Evolutionary conservation across 1,284 basidiomycete species (phyloP).

Genomic region (Austroboletus niveus): DNA sequence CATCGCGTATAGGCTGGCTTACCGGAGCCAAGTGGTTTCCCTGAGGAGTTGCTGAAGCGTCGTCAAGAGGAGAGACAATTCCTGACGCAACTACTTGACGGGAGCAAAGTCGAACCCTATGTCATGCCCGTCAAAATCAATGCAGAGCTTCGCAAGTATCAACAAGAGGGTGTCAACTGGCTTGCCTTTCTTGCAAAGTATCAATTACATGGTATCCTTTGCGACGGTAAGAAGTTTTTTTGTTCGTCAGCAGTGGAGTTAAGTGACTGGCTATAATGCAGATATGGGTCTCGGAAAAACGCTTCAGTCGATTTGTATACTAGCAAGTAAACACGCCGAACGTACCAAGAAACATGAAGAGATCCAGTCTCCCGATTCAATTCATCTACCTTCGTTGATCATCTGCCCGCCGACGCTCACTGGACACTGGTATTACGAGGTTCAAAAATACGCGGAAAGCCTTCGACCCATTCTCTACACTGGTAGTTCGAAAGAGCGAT

Average conservation of each 20-base stretch:
- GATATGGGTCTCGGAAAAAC: conserved; percentile 99
- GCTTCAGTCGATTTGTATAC: conserved; percentile 95
- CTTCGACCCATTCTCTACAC: conserved; percentile 88
- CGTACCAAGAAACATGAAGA: conserved; percentile 69
- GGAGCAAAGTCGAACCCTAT: conserved; percentile 93
- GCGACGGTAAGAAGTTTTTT: conserved; percentile 71
- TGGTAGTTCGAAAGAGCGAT: conserved; percentile 87
- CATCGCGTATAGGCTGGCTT: conserved; percentile 77
- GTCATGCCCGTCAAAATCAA: conserved; percentile 86
- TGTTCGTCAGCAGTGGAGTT: neutral
- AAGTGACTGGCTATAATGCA: conserved; percentile 32
- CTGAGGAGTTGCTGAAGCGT: conserved; percentile 84
- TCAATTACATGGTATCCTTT: conserved; percentile 96
- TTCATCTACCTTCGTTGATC: conserved; percentile 92
- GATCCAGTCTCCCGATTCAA: conserved; percentile 73
- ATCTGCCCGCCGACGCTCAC: conserved; percentile 96
- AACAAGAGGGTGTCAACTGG: conserved; percentile 99
- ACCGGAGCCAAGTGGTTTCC: conserved; percentile 92
- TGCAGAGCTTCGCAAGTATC: conserved; percentile 94
- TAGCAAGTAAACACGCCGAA: conserved; percentile 93
- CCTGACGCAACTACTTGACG: conserved; percentile 91
- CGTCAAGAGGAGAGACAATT: conserved; percentile 90
- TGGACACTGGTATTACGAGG: conserved; percentile 99
- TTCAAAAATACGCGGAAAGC: conserved; percentile 89
- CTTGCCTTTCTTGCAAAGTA: conserved; percentile 97